phyloP scores from a whole-genome alignment of 2,329 filamentous ascomycete genomes.

The Coniochaeta sp. region DNA sequence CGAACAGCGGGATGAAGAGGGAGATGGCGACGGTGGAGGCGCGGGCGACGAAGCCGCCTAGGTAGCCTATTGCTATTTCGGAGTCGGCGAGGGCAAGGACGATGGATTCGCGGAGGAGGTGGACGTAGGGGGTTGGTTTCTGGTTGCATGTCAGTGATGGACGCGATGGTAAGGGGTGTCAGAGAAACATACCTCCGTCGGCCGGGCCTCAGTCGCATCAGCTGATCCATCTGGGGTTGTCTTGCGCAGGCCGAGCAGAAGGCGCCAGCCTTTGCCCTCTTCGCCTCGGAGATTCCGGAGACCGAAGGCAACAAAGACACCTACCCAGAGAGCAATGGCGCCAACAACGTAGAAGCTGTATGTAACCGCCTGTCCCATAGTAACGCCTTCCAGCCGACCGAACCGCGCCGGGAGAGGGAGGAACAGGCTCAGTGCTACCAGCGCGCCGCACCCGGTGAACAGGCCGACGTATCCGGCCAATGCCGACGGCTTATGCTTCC shows the following conservation, averaged over 20 bases:
- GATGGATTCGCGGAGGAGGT: slow-evolving; percentile 56
- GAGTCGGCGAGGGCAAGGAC: slow-evolving; percentile 67
- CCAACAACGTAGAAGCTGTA: slow-evolving; percentile 87
- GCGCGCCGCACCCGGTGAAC: slow-evolving; percentile 85
- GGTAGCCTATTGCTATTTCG: slow-evolving; percentile 78
- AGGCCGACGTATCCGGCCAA: slow-evolving; percentile 87
- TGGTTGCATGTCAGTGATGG: slow-evolving; percentile 7
- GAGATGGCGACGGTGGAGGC: slow-evolving; percentile 94
- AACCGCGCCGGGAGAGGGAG: slow-evolving; percentile 85
- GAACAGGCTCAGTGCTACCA: slow-evolving; percentile 76
- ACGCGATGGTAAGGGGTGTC: neutral
- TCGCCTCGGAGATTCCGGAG: slow-evolving; percentile 66
- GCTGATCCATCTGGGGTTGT: slow-evolving; percentile 13
- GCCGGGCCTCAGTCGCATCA: slow-evolving; percentile 6
- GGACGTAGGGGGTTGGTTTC: slow-evolving; percentile 46
- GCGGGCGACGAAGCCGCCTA: slow-evolving; percentile 90
- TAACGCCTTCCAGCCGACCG: slow-evolving; percentile 60
- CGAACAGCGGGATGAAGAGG: slow-evolving; percentile 85
- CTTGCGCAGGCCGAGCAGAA: slow-evolving; percentile 40
- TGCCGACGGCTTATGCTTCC: slow-evolving; percentile 40
- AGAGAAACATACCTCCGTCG: slow-evolving; percentile 9
- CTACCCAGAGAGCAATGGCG: slow-evolving; percentile 62
- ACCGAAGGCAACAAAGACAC: slow-evolving; percentile 71
- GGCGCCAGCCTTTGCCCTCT: slow-evolving; percentile 65
- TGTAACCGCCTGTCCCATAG: slow-evolving; percentile 66